Percentiles rank a stretch among this genome's conserved stretches.
Conservation (phyloP, 2,329 filamentous ascomycete species). For the Neofusicoccum cordaticola region DNA sequence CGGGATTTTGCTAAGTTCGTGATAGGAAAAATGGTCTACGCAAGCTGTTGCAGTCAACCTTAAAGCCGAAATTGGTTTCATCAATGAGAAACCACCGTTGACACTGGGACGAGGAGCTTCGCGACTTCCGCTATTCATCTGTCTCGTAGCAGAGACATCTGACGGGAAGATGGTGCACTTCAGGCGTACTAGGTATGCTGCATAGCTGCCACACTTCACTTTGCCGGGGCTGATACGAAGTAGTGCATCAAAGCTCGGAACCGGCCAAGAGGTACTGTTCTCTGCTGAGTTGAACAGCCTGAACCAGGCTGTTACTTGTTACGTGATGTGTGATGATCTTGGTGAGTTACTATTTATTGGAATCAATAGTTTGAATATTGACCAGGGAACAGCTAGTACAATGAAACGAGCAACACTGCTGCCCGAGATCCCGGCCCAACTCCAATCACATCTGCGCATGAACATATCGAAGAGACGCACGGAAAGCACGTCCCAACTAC, state of each 20-base stretch:
- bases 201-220: neutral
- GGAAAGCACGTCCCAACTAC: slow-evolving; percentile 18
- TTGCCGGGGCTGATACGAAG: slow-evolving; percentile 24
- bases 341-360: slow-evolving; percentile 42
- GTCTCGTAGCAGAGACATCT: slow-evolving; percentile 69
- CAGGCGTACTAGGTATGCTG: slow-evolving; percentile 53
- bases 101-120: slow-evolving; percentile 57
- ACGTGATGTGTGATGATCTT: slow-evolving; percentile 82
- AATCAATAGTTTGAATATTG: neutral
- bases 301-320: slow-evolving; percentile 62
- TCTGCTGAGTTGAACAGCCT: slow-evolving; percentile 54
- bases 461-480: slow-evolving; percentile 30
- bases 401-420: slow-evolving; percentile 52
- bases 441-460: slow-evolving; percentile 34
- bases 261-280: slow-evolving; percentile 60
- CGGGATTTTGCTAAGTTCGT: slow-evolving; percentile 20
- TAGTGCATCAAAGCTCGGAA: slow-evolving; percentile 64
- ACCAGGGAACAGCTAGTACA: slow-evolving; percentile 49
- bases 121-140: slow-evolving; percentile 59
- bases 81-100: slow-evolving; percentile 62
- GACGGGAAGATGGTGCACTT: slow-evolving; percentile 70
- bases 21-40: slow-evolving; percentile 20
- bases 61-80: slow-evolving; percentile 66
- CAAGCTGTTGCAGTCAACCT: slow-evolving; percentile 58
- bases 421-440: slow-evolving; percentile 46